Percentiles rank a stretch among this genome's conserved stretches.
Conservation (phyloP, 1,139 yeast species). For the Pichia sp. region DNA sequence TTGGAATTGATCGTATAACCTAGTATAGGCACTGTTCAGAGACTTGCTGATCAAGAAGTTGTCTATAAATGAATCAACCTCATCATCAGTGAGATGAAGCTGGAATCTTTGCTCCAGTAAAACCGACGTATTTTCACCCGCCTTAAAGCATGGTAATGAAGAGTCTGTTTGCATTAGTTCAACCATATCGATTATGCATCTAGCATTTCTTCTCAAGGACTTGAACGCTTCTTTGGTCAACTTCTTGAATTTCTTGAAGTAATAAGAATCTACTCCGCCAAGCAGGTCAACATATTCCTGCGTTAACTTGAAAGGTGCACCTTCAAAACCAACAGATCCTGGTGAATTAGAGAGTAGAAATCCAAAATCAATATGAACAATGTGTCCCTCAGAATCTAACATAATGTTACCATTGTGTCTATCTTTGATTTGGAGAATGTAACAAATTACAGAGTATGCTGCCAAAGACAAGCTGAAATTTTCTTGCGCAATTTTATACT, state of each 20-base stretch:
- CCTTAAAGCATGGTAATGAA: constrained; percentile 81
- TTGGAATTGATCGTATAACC: constrained; percentile 92
- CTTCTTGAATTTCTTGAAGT: constrained; percentile 54
- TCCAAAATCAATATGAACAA: constrained; percentile 94
- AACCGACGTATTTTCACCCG: constrained; percentile 78
- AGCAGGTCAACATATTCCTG: constrained; percentile 80
- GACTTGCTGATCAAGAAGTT: constrained; percentile 70
- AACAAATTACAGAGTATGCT: constrained; percentile 83
- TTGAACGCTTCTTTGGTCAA: constrained; percentile 70
- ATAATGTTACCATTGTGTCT: constrained; percentile 95
- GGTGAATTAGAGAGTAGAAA: constrained; percentile 90
- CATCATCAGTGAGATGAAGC: constrained; percentile 66
- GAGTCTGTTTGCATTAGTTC: constrained; percentile 93
- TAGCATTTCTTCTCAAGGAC: constrained; percentile 65
- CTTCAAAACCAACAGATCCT: constrained; percentile 93
- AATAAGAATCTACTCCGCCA: constrained; percentile 68
- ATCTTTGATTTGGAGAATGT: constrained; percentile 85
- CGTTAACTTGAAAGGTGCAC: constrained; percentile 92
- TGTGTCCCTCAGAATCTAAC: constrained; percentile 91
- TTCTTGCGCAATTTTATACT: constrained; percentile 68
- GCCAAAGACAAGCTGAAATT: constrained; percentile 84
- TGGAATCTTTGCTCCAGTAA: constrained; percentile 79
- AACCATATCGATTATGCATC: constrained; percentile 72
- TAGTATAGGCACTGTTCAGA: constrained; percentile 82
- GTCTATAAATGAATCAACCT: constrained; percentile 75